Evolutionary conservation across 169 alveolate species (phyloP).

Genomic region (Blepharisma undulans): DNA sequence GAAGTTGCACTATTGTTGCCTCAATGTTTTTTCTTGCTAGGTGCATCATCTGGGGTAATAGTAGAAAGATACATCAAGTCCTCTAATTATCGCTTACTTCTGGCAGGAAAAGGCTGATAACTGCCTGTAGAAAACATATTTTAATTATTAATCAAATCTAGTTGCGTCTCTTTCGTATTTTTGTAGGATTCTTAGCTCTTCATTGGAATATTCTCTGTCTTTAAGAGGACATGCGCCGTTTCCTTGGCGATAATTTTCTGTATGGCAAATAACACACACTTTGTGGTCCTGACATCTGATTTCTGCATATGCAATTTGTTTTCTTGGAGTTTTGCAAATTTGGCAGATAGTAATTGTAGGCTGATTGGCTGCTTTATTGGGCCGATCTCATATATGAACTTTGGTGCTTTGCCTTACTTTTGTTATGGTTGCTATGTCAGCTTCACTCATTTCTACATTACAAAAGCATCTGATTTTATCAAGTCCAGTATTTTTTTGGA

Average conservation of each 20-base stretch:
- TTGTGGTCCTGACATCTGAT: not conserved
- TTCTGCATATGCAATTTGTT: not conserved
- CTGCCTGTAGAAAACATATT: not conserved
- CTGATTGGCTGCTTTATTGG: not conserved
- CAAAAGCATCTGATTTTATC: not conserved
- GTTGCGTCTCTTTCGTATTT: not conserved
- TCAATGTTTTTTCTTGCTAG: conserved; percentile 4
- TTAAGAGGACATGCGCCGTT: not conserved
- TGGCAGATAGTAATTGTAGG: not conserved
- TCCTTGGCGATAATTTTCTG: not conserved
- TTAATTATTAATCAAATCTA: not conserved
- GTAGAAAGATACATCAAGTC: conserved; percentile 41
- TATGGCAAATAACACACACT: not conserved
- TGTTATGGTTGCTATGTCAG: not conserved
- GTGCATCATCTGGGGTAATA: conserved; percentile 29
- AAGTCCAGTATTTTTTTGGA: not conserved
- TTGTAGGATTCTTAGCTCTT: not conserved
- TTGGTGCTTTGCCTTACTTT: not conserved
- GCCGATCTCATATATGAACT: not conserved
- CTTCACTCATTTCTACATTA: not conserved
- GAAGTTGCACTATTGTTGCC: not conserved
- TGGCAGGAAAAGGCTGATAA: conserved; percentile 19
- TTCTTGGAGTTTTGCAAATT: not conserved
- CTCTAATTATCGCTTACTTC: conserved; percentile 38
- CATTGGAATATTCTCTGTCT: not conserved